Conservation (phyloP, 2,329 filamentous ascomycete species). For the Xylariaceae sp. region DNA sequence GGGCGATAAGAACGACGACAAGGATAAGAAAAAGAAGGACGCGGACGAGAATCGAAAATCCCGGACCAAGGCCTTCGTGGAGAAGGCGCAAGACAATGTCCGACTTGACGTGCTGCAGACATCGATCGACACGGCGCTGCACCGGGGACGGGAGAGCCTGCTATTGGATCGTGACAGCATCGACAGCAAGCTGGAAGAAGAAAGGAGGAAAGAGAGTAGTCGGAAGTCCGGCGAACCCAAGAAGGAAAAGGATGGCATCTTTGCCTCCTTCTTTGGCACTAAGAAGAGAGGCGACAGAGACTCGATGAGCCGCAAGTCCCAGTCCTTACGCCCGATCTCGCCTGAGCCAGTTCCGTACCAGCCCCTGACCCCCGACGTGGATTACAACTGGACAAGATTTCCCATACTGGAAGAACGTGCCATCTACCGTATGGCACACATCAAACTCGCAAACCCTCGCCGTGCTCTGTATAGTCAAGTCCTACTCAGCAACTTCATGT, state of each 20-base stretch:
- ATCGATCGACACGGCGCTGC: conserved; percentile 65
- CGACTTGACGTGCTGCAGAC: conserved; percentile 80
- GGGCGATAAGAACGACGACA: conserved; percentile 58
- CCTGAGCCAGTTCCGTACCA: conserved; percentile 69
- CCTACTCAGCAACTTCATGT: conserved; percentile 98
- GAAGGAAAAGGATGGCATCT: conserved; percentile 90
- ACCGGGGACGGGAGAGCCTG: conserved; percentile 71
- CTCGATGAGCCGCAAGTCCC: conserved; percentile 62
- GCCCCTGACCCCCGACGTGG: conserved; percentile 73
- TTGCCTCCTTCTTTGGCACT: conserved; percentile 84
- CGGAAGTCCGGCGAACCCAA: conserved; percentile 69
- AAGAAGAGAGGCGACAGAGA: conserved; percentile 84
- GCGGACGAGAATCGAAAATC: conserved; percentile 53
- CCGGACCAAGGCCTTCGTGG: conserved; percentile 50
- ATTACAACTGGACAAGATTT: conserved; percentile 95
- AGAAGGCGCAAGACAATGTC: conserved; percentile 67
- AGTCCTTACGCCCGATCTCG: conserved; percentile 64
- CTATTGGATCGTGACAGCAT: conserved; percentile 71
- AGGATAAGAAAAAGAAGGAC: conserved; percentile 59
- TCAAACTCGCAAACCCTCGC: conserved; percentile 95
- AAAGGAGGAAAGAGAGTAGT: conserved; percentile 71
- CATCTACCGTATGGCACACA: conserved; percentile 97
- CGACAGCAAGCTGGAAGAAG: conserved; percentile 66
- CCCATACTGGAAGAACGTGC: conserved; percentile 91
- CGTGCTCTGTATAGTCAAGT: conserved; percentile 91